A percentile compares a stretch with the other conserved stretches of the same genome.
phyloP scores from a whole-genome alignment of 179 eudicot species.

The Pouteria campechiana region DNA sequence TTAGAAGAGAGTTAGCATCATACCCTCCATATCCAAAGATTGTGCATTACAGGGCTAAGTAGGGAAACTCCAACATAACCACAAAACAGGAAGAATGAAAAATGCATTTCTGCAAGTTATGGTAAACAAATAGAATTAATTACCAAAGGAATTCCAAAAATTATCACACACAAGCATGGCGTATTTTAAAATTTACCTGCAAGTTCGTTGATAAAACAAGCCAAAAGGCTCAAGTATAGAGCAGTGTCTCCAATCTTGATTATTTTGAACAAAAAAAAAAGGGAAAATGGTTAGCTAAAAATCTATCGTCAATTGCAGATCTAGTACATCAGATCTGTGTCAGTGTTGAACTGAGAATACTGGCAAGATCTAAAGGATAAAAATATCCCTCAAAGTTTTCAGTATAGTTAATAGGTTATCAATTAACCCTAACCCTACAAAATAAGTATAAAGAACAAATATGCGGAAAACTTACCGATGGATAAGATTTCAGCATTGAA shows the following conservation, averaged over 20 bases:
- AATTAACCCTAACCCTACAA: too few species aligned
- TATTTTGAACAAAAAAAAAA: slow-evolving; percentile 5
- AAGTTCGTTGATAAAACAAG: slow-evolving; percentile 68
- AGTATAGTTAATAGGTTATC: too few species aligned
- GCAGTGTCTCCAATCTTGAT: slow-evolving; percentile 91
- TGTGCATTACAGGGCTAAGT: slow-evolving; percentile 96
- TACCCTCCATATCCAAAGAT: slow-evolving; percentile 99
- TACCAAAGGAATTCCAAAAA: too few species aligned
- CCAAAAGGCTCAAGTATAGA: slow-evolving; percentile 59
- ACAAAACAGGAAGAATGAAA: slow-evolving; percentile 85
- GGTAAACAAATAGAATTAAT: slow-evolving; percentile 4
- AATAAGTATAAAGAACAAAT: too few species aligned
- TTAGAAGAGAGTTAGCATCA: slow-evolving; percentile 3
- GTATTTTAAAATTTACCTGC: slow-evolving; percentile 46
- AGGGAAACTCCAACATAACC: slow-evolving; percentile 86
- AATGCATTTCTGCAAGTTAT: slow-evolving; percentile 66
- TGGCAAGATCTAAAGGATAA: too few species aligned
- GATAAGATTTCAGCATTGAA: slow-evolving; percentile 91
- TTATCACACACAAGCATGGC: not conserved
- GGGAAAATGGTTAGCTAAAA: not conserved
- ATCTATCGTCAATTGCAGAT: too few species aligned
- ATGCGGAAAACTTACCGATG: slow-evolving; percentile 65
- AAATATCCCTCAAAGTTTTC: too few species aligned
- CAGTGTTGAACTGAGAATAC: too few species aligned
- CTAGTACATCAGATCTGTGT: too few species aligned